Evolutionary conservation across 139 green algal species (phyloP), one percentile per base, ranked within the genome.

Genomic region (Coelastrella sp.): DNA sequence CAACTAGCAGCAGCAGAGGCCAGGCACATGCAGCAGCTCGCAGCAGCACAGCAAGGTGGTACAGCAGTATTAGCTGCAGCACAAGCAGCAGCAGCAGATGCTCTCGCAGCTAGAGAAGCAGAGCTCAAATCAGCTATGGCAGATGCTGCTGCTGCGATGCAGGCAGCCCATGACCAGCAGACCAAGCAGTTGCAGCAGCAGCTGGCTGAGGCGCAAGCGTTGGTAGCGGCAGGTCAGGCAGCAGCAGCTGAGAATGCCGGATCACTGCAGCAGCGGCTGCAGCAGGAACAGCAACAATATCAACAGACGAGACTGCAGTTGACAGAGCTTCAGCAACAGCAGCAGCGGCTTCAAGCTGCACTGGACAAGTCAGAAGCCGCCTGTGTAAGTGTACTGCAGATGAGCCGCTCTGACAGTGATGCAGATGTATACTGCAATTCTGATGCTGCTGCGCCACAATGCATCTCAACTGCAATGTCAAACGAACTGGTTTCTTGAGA

Each of bases 181-280:
- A 6, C 85, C 66, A 47, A 59, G 7, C 85, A 88, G 47, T 56
- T 93, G 86, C 57, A 91, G 19, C 71, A 87, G 32, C 73, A 90
- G 90, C 23, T 88, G 4, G 54, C 86, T 87, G 86, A 58, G 32
- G 79, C 85, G 58, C 47, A 90, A 19, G 66, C 73, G 5, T 5
- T 59, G 19, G 79, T 76, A 78, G 85, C 77, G 16, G 57, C 83
- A 59, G 57, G 73, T 17, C 60, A 22, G 23, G 65, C 71, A 19
- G 56, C 22, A 22, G 66, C n/a, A 74, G 85, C 78, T 81, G 66
- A 58, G 47, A 73, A 75, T 23, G 73, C 54, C 14, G 83, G 57
- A 7, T 23, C 47, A 60, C 59, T 84, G 73, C 80, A 87, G 74
- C 86, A 86, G 68, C 13, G 57, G 54, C 23, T 84, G 56, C 20